Conservation (phyloP, 2,329 filamentous ascomycete genomes). For the Cladosporium sphaerospermum region DNA sequence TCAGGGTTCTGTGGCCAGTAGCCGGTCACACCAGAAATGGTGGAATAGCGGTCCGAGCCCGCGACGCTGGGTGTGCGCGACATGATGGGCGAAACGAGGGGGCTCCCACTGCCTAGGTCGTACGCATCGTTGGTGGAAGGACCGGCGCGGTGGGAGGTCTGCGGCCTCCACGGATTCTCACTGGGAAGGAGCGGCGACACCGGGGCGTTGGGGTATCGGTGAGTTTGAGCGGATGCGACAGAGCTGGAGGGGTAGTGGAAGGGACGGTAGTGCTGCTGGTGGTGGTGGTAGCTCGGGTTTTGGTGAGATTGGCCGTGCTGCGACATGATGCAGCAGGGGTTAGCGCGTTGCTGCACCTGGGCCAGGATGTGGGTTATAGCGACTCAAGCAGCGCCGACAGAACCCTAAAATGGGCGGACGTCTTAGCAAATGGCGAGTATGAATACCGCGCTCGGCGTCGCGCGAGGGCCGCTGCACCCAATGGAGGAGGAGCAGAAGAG, state of each 20-base stretch:
- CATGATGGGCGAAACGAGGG: conserved; percentile 21
- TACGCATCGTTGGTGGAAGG: conserved; percentile 4
- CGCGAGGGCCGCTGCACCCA: neutral
- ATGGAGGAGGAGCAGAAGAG: too few species aligned
- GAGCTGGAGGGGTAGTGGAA: conserved; percentile 7
- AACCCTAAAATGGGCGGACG: conserved; percentile 1
- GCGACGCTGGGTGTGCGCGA: conserved; percentile 19
- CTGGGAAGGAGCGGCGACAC: conserved; percentile 1
- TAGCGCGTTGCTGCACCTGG: neutral
- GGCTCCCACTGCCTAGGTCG: neutral
- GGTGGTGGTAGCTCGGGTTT: conserved; percentile 1
- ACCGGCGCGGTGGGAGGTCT: neutral
- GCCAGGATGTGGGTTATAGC: neutral
- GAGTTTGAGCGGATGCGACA: neutral
- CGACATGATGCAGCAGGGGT: conserved; percentile 5
- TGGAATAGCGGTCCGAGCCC: conserved; percentile 18
- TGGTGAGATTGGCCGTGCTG: neutral
- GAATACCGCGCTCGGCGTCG: neutral
- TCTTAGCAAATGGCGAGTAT: neutral
- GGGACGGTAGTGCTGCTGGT: conserved; percentile 3
- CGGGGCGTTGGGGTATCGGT: neutral
- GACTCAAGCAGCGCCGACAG: conserved; percentile 7
- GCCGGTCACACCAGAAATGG: conserved; percentile 19
- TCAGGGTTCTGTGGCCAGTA: conserved; percentile 18
- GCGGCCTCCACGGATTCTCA: neutral